A percentile compares a stretch with the other conserved stretches of the same genome.
Conservation (phyloP, 176 grass and related monocot genomes). For the Oryza meridionalis region DNA sequence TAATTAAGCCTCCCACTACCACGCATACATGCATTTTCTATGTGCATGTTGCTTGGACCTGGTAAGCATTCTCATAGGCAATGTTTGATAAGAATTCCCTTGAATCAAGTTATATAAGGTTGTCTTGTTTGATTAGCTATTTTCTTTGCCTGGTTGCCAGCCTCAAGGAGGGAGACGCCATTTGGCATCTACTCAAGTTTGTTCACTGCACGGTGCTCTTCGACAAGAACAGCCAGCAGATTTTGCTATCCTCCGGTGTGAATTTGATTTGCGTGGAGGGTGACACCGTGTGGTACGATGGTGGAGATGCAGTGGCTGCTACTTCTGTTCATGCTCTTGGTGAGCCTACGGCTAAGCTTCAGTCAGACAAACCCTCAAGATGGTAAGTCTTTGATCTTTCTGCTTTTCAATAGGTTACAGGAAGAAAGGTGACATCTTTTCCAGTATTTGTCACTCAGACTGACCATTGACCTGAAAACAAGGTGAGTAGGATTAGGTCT, state of each 20-base stretch:
- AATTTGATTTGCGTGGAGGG: slow-evolving; percentile 15
- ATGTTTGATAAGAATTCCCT: not conserved
- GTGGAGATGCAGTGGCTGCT: slow-evolving; percentile 44
- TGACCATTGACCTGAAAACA: slow-evolving; percentile 27
- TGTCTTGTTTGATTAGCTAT: slow-evolving; percentile 19
- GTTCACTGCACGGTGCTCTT: slow-evolving; percentile 26
- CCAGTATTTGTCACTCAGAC: not conserved
- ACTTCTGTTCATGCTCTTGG: slow-evolving; percentile 57
- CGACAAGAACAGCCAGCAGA: slow-evolving; percentile 9
- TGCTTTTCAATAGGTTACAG: slow-evolving; percentile 6
- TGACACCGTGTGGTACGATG: not conserved
- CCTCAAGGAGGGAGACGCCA: slow-evolving; percentile 7
- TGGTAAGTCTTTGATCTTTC: slow-evolving; percentile 57
- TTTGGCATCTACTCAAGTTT: slow-evolving; percentile 33
- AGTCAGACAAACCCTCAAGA: slow-evolving; percentile 68
- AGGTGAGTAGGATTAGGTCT: slow-evolving; percentile 23
- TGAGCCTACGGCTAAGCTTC: slow-evolving; percentile 40
- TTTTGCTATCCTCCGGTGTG: not conserved
- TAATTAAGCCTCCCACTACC: slow-evolving; percentile 18
- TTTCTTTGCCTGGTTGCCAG: slow-evolving; percentile 37
- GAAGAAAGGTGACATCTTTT: slow-evolving; percentile 12
- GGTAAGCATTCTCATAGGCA: slow-evolving; percentile 16
- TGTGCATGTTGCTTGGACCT: slow-evolving; percentile 35
- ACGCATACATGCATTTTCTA: slow-evolving; percentile 2
- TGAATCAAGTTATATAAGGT: slow-evolving; percentile 33